A percentile compares a stretch with the other conserved stretches of the same genome.
These are phyloP conservation scores for Suillus clintonianus DNA, from an alignment of 768 basidiomycete genomes.

Conservation along the genomic window DNA sequence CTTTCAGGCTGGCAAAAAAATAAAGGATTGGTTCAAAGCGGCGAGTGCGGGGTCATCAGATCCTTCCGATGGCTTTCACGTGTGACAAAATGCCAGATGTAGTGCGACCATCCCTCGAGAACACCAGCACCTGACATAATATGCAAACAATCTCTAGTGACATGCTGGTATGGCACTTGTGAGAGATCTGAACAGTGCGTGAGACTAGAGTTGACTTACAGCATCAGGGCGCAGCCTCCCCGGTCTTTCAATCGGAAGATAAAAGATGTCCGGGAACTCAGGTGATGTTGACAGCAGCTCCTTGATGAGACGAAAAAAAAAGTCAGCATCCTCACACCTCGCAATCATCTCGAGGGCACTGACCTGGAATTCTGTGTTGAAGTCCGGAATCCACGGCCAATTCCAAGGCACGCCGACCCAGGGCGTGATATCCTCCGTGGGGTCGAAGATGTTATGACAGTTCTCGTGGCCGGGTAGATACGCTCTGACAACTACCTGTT, in stretches of 20 bases:
- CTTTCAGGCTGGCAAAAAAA: too few relatives aligned
- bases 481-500: conserved; percentile 57
- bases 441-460: conserved; percentile 50
- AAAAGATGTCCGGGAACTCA: conserved; percentile 57
- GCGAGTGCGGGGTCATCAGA: not conserved
- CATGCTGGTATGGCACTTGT: conserved; percentile 32
- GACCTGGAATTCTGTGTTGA: conserved; percentile 61
- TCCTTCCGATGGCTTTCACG: conserved; percentile 30
- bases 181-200: too few relatives aligned
- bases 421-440: conserved; percentile 47
- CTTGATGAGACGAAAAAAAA: conserved; percentile 31
- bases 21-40: not conserved
- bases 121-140: conserved; percentile 48
- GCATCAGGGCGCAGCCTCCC: conserved; percentile 51
- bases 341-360: conserved; percentile 9
- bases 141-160: conserved; percentile 48
- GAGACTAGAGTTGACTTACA: too few relatives aligned
- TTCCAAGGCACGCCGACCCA: conserved; percentile 57
- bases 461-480: conserved; percentile 69
- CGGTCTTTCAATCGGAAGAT: conserved; percentile 61
- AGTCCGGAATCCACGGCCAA: conserved; percentile 61
- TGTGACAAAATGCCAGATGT: conserved; percentile 50
- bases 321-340: conserved; percentile 6
- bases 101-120: conserved; percentile 53
- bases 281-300: conserved; percentile 35